Evolutionary conservation across 179 eudicot species (phyloP).

Genomic region (Pouteria campechiana): DNA sequence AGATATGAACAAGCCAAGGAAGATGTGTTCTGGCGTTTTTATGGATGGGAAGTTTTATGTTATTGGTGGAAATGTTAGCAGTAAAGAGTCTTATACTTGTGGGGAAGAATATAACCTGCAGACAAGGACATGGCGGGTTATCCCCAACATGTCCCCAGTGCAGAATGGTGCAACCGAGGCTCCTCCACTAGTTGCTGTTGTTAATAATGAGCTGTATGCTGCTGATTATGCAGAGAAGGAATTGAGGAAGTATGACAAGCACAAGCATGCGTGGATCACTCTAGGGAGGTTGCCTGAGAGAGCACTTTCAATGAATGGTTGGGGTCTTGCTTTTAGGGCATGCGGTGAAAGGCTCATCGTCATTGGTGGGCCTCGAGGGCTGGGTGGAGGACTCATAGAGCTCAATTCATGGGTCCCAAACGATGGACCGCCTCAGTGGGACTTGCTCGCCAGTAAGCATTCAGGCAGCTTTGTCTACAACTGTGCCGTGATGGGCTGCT

Average conservation of each 20-base stretch:
- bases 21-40: constrained; percentile 79
- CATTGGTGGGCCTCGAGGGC: constrained; percentile 61
- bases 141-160: constrained; percentile 64
- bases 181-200: constrained; percentile 87
- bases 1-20: constrained; percentile 56
- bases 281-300: constrained; percentile 74
- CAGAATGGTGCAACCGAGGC: constrained; percentile 44
- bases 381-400: constrained; percentile 59
- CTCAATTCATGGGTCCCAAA: constrained; percentile 79
- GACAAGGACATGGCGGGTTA: constrained; percentile 50
- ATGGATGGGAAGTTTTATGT: constrained; percentile 83
- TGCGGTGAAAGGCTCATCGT: constrained; percentile 74
- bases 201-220: constrained; percentile 65
- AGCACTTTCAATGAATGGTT: constrained; percentile 74
- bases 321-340: constrained; percentile 89
- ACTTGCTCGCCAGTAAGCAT: constrained; percentile 54
- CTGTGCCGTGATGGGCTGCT: constrained; percentile 97
- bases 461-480: constrained; percentile 83
- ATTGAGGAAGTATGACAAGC: constrained; percentile 48
- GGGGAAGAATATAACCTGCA: constrained; percentile 72
- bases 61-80: constrained; percentile 70
- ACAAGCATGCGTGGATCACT: constrained; percentile 31
- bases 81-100: constrained; percentile 40
- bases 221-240: constrained; percentile 83
- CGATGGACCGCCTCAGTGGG: constrained; percentile 69